Base-by-base conservation (phyloP, 2,329 filamentous ascomycete genomes). In the Aspergillus proliferans region DNA sequence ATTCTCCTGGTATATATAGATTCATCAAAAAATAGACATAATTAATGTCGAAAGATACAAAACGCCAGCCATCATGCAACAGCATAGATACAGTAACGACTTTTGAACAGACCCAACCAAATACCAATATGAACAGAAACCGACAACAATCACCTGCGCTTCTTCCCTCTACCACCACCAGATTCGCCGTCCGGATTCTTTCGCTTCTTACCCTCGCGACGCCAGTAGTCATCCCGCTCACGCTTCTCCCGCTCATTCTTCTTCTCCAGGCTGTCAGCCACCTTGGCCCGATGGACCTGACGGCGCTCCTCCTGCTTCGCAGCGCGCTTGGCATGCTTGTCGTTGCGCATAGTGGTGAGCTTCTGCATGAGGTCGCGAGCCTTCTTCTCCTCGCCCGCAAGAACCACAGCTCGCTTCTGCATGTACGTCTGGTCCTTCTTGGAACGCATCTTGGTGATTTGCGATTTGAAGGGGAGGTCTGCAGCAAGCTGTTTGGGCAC, bases 221-320 rank as follows among this genome's bases (percentile, higher is more conserved):
- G 78, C 93, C 93, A 98, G 66, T 84, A 98, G 60, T 95, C 91
- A 68, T 95, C 86, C 66, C 84, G 86, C 75, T 98, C 92, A 61
- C 83, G 83, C 82, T 91, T 94, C 77, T 97, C 91, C 46, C 91
- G 77, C 52, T 85, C 88, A 50, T 80, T 81, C 73, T 88, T 87
- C 82, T 90, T 94, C 79, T 95, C 90, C 62, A 84, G 78, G 63
- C 84, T 84, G 63, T 88, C 88, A 6, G 82, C 86, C 38, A 96
- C 80, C 78, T 89, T 93, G 73, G 86, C 87, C 58, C 85, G 79
- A 71, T 95, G 93, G 56, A 83, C 83, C 56, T 83, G 82, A 52
- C 87, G 81, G 65, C 88, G 82, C 76, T 92, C 88, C 63, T 96
- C 91, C 77, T 98, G 93, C 73, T 92, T 92, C 49, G 77, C 84